Evolutionary conservation across 2,329 filamentous ascomycete genomes (phyloP).

Genomic region (Arachnomyces sp.): DNA sequence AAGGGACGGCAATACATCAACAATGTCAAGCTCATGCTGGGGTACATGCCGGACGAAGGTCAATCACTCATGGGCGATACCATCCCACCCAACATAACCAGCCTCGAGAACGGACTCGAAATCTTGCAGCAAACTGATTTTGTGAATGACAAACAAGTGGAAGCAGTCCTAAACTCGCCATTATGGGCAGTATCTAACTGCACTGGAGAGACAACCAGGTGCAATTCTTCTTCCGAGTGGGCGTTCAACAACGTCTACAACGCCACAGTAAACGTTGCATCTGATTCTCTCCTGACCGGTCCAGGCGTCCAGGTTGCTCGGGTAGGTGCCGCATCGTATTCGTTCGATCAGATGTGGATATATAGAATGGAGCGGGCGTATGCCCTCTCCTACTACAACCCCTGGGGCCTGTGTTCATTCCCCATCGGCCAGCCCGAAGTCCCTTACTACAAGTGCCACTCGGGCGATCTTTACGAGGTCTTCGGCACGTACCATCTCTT

Average conservation of each 20-base stretch:
- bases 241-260: too few relatives aligned
- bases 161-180: conserved; percentile 2
- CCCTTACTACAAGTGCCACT: conserved; percentile 8
- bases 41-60: conserved; percentile 10
- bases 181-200: conserved; percentile 9
- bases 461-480: conserved; percentile 7
- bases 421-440: conserved; percentile 6
- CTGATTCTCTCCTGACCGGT: too few relatives aligned
- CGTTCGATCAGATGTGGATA: conserved; percentile 8
- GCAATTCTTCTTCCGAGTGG: conserved; percentile 7
- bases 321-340: conserved; percentile 2
- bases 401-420: conserved; percentile 9
- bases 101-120: conserved; percentile 1
- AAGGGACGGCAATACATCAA: conserved; percentile 5
- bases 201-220: conserved; percentile 5
- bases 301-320: conserved; percentile 5
- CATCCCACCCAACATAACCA: conserved; percentile 5
- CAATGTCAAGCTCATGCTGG: conserved; percentile 5
- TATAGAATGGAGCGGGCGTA: conserved; percentile 9
- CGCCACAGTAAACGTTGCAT: too few relatives aligned
- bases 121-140: not conserved
- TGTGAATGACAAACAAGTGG: conserved; percentile 2
- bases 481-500: conserved; percentile 12
- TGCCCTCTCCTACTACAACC: conserved; percentile 7
- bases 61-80: conserved; percentile 6